phyloP scores from a whole-genome alignment of 108 stramenopile species.

The Nitzschia sp. region DNA sequence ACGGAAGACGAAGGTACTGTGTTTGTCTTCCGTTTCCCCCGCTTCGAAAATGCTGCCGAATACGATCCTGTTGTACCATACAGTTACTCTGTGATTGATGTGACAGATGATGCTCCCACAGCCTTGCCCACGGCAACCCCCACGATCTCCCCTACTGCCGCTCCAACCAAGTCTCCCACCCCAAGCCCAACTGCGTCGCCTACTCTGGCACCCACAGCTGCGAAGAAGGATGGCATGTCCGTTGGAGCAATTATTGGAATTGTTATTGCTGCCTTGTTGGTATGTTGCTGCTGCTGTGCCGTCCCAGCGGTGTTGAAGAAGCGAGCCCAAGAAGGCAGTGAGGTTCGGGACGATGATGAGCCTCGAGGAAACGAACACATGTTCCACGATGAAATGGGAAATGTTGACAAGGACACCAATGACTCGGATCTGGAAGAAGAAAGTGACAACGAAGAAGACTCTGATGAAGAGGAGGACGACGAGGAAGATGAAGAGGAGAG shows the following conservation, averaged over 20 bases:
- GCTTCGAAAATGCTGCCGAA: background rate
- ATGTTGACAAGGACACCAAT: background rate
- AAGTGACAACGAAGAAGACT: background rate
- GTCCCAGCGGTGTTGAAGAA: background rate
- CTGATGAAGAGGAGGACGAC: background rate
- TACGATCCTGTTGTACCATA: conserved; percentile 16
- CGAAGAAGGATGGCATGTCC: conserved; percentile 1
- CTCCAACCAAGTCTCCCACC: conserved; percentile 12
- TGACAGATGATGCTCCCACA: background rate
- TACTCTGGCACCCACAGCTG: background rate
- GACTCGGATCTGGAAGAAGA: background rate
- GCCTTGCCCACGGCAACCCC: background rate
- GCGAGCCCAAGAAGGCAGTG: background rate
- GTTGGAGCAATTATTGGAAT: conserved; percentile 16
- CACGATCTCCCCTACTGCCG: background rate
- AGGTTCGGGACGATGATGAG: background rate
- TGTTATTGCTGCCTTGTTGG: conserved; percentile 11
- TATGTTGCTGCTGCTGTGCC: background rate
- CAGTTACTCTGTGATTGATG: background rate
- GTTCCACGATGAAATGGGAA: background rate
- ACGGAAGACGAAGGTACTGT: conserved; percentile 2
- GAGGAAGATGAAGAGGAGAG: background rate
- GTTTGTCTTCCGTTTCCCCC: conserved; percentile 17
- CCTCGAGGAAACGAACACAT: background rate
- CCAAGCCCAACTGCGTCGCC: background rate